phyloP scores from a whole-genome alignment of 257 asterid species.

The Dorcoceras hygrometricum region DNA sequence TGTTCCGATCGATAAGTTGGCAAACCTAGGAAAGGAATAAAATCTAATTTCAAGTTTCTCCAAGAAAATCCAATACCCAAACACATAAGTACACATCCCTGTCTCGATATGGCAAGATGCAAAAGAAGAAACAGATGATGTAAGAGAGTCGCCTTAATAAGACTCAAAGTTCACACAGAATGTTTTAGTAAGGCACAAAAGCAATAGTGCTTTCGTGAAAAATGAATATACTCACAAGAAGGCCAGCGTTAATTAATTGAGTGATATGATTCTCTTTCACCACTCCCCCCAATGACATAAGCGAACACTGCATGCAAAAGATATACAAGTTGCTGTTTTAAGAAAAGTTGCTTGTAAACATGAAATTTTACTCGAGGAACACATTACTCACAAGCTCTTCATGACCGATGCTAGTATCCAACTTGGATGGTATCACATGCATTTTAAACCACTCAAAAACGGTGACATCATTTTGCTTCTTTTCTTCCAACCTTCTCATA shows the following conservation, averaged over 20 bases:
- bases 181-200: no score
- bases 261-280: constrained; percentile 88
- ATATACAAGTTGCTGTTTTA: neutral
- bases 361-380: constrained; percentile 8
- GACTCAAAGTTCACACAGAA: no score
- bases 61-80: no score
- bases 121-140: no score
- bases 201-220: neutral
- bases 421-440: constrained; percentile 71
- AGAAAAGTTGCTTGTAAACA: neutral
- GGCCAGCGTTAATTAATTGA: constrained; percentile 77
- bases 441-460: constrained; percentile 83
- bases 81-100: no score
- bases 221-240: constrained; percentile 61
- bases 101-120: no score
- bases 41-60: constrained; percentile 9
- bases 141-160: no score
- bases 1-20: constrained; percentile 82
- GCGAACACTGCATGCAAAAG: constrained; percentile 69
- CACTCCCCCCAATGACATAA: constrained; percentile 78
- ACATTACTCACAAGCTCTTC: constrained; percentile 73
- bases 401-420: constrained; percentile 78
- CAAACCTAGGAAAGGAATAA: constrained; percentile 56
- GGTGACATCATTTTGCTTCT: constrained; percentile 45
- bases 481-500: constrained; percentile 59